phyloP scores from a whole-genome alignment of 177 flowering plant species.

The Tripterygium wilfordii region DNA sequence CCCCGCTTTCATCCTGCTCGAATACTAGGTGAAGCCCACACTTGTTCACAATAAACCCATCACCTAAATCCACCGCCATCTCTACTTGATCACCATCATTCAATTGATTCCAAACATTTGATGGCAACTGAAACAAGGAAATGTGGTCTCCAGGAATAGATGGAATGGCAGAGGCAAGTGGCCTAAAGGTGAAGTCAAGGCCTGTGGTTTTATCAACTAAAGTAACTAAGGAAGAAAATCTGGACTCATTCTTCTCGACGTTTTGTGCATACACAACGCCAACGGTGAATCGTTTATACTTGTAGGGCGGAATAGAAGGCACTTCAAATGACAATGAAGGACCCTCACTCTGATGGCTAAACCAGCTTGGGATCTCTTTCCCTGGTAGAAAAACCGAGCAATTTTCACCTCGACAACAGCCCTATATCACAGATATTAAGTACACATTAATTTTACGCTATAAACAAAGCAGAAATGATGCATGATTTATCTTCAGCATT shows the following conservation, averaged over 20 bases:
- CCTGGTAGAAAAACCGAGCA: background rate
- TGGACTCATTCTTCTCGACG: background rate
- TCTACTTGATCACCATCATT: background rate
- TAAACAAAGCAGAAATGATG: too few species aligned
- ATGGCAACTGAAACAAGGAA: too few species aligned
- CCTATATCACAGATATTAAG: background rate
- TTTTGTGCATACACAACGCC: background rate
- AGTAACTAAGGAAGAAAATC: too few species aligned
- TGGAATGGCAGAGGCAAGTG: background rate
- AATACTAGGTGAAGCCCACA: background rate
- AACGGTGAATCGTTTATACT: background rate
- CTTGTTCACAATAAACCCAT: background rate
- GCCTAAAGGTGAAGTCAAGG: too few species aligned
- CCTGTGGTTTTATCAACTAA: too few species aligned
- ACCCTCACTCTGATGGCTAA: conserved; percentile 1
- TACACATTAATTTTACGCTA: background rate
- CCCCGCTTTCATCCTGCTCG: background rate
- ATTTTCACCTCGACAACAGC: background rate
- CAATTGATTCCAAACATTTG: background rate
- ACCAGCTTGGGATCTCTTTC: background rate
- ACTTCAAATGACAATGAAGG: background rate
- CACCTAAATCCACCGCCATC: background rate
- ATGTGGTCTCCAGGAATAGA: background rate
- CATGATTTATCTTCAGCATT: too few species aligned
- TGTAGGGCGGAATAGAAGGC: background rate